Evolutionary conservation across 1,284 basidiomycete genomes (phyloP).

Genomic region (Ustilago hordei): DNA sequence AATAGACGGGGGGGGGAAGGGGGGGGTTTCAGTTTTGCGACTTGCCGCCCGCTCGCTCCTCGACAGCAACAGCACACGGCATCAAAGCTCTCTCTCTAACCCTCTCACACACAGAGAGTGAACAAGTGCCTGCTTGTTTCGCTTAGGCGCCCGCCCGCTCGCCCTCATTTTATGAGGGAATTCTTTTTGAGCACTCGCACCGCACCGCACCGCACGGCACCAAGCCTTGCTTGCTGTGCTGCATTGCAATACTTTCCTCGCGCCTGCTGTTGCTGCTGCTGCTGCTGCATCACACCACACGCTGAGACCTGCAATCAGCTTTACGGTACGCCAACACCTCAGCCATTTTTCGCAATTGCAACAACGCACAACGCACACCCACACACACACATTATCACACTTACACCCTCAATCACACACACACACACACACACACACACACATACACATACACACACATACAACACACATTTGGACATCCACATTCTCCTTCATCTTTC

Average conservation of each 20-base stretch:
- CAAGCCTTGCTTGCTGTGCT: background rate
- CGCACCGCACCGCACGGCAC: background rate
- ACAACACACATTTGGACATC: background rate
- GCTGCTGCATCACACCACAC: background rate
- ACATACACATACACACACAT: background rate
- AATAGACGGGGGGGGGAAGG: background rate
- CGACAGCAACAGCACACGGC: background rate
- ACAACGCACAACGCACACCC: background rate
- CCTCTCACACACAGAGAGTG: background rate
- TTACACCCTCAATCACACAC: background rate
- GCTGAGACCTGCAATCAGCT: conserved; percentile 2
- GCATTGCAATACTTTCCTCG: background rate
- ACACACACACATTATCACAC: background rate
- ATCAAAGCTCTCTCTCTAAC: background rate
- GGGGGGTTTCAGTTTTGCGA: background rate
- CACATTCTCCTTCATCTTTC: background rate
- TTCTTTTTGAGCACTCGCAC: conserved; percentile 1
- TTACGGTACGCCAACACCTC: conserved; percentile 1
- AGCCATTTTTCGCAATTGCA: background rate
- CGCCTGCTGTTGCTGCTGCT: background rate
- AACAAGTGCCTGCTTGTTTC: conserved; percentile 1
- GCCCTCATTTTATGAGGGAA: background rate
- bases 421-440: background rate
- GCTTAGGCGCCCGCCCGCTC: background rate
- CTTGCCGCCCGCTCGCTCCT: background rate